These are phyloP conservation scores for Zelopaecilomyces penicillatus DNA, from an alignment of 2,329 filamentous ascomycete genomes.

Conservation along the genomic window DNA sequence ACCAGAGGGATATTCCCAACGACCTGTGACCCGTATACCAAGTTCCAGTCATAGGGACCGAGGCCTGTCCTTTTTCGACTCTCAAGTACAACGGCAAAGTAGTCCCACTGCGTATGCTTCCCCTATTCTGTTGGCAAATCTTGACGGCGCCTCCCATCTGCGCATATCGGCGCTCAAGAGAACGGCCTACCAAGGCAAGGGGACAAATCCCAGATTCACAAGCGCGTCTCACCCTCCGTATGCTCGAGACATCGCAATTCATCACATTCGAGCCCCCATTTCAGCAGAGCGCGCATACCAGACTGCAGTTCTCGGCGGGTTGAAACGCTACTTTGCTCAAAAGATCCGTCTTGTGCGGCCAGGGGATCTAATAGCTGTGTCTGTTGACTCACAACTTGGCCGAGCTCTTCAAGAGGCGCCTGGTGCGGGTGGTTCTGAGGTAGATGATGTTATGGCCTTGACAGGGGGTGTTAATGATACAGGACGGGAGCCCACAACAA, in stretches of 20 bases:
- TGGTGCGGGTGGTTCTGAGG: constrained; percentile 50
- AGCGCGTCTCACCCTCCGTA: constrained; percentile 48
- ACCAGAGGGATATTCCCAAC: constrained; percentile 62
- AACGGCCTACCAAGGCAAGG: constrained; percentile 38
- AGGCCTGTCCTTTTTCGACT: constrained; percentile 55
- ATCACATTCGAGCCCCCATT: constrained; percentile 81
- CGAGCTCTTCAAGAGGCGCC: constrained; percentile 69
- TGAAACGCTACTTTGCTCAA: constrained; percentile 83
- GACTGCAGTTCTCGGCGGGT: constrained; percentile 72
- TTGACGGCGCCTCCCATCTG: constrained; percentile 70
- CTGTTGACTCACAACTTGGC: constrained; percentile 79
- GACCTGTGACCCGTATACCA: constrained; percentile 52
- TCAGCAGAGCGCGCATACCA: constrained; percentile 81
- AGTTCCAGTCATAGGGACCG: constrained; percentile 45
- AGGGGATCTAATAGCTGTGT: constrained; percentile 81
- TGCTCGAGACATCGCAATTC: constrained; percentile 70
- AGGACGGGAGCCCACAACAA: constrained; percentile 19
- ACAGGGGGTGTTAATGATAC: constrained; percentile 31
- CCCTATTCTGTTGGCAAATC: constrained; percentile 77
- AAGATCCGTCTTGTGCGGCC: constrained; percentile 74
- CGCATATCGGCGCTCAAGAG: constrained; percentile 64
- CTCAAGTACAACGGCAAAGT: constrained; percentile 53
- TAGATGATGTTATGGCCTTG: constrained; percentile 61
- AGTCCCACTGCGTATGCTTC: constrained; percentile 66
- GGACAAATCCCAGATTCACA: constrained; percentile 47